Evolutionary conservation across 495 filamentous ascomycete species (phyloP), one percentile per base, ranked within the genome.

Genomic region (Tuber magnatum): DNA sequence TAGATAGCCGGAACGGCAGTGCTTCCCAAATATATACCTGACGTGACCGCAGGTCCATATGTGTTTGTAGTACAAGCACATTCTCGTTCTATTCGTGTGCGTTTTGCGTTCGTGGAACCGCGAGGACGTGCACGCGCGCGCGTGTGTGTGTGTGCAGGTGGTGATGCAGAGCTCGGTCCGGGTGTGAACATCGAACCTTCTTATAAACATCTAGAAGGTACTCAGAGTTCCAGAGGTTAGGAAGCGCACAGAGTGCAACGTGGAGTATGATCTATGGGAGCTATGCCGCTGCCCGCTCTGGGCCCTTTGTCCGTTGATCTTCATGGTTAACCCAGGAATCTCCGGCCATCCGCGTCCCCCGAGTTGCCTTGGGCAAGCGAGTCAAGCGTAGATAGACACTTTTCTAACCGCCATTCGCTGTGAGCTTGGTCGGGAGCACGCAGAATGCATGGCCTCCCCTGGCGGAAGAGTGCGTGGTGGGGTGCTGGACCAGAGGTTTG

Each of bases 21-120:
- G 43, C 38, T 73, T 51, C 35, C 42, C 71, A 48, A 73, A 73
- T 24, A 73, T 51, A 51, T 48, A 51, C 35, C 43, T 43, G 39
- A 51, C 43, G 43, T 73, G 71, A 28, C 71, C 71, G 43, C 71
- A 73, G 71, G 71, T 51, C 40, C 43, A 73, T 43, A 73, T 24
- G 71, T 73, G 71, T n/a, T 51, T 43, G 43, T 73, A 73, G 38
- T 73, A 73, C 28, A 48, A 16, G 43, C 71, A 73, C 71, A 73
- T 73, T 73, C 24, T 73, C 38, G 35, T 73, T 22, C 43, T 20
- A 35, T 41, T 46, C 69, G 69, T 22, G 69, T 32, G 69, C n/a
- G 32, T 44, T 32, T 71, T 14, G 39, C 20, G 35, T n/a, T 41
- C 12, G 35, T 41, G 35, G 32, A 71, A 71, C 32, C 14, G 28